A percentile compares a stretch with the other conserved stretches of the same genome.
phyloP scores from a whole-genome alignment of 495 filamentous ascomycete genomes.

The Podospora pseudoanserina region DNA sequence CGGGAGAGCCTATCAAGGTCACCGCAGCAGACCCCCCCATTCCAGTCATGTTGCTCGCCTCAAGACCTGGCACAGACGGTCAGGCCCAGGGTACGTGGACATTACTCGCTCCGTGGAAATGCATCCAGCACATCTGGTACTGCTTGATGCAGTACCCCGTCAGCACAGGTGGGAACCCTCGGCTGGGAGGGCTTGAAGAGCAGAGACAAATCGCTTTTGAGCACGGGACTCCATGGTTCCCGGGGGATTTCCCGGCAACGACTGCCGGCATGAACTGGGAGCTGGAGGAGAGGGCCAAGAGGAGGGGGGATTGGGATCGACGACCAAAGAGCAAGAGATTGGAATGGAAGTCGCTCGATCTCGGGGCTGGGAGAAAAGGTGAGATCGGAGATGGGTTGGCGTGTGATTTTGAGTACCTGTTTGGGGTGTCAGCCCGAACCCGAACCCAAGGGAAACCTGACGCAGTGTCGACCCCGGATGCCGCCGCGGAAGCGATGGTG shows the following conservation, averaged over 20 bases:
- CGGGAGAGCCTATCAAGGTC: conserved; percentile 60
- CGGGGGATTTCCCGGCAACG: conserved; percentile 81
- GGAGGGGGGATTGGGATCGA: conserved; percentile 68
- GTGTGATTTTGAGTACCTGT: conserved; percentile 79
- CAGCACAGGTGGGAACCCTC: conserved; percentile 70
- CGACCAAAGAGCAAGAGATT: conserved; percentile 78
- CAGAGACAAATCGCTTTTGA: conserved; percentile 80
- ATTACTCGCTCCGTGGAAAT: conserved; percentile 87
- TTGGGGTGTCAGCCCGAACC: conserved; percentile 24
- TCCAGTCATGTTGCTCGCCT: conserved; percentile 69
- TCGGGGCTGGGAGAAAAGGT: conserved; percentile 71
- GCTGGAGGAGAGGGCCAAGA: conserved; percentile 55
- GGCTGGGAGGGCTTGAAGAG: conserved; percentile 80
- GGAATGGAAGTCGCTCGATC: conserved; percentile 70
- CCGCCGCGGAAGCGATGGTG: conserved; percentile 25
- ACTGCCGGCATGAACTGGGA: conserved; percentile 77
- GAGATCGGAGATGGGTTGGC: conserved; percentile 81
- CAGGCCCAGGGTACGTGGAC: conserved; percentile 71
- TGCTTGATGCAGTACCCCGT: conserved; percentile 80
- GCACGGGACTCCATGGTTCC: conserved; percentile 76
- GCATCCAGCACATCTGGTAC: conserved; percentile 82
- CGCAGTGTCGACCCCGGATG: conserved; percentile 13
- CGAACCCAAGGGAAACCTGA: conserved; percentile 24
- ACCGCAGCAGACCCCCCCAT: conserved; percentile 72
- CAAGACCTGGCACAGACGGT: conserved; percentile 43